These are phyloP conservation scores for Acaromyces ingoldii DNA, from an alignment of 1,284 basidiomycete genomes.

Conservation along the genomic window DNA sequence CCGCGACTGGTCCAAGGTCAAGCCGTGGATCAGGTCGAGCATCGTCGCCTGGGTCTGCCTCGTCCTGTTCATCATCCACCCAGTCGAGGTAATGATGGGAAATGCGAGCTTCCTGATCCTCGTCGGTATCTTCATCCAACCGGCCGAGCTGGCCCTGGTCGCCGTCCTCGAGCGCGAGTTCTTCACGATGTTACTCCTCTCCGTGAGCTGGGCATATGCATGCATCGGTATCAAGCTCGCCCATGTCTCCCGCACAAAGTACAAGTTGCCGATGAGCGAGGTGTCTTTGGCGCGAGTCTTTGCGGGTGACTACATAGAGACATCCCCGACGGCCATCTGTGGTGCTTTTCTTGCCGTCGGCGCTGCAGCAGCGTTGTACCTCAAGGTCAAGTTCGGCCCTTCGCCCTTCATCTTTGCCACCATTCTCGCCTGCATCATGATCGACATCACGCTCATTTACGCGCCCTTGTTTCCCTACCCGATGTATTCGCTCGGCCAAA, in stretches of 20 bases:
- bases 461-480: constrained; percentile 65
- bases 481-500: constrained; percentile 61
- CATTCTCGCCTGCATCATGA: constrained; percentile 58
- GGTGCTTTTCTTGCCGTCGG: constrained; percentile 66
- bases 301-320: constrained; percentile 24
- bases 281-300: constrained; percentile 32
- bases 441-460: constrained; percentile 62
- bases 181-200: constrained; percentile 59
- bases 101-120: constrained; percentile 66
- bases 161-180: constrained; percentile 66
- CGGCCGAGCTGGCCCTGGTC: constrained; percentile 65
- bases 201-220: constrained; percentile 64
- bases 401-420: constrained; percentile 63
- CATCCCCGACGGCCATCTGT: constrained; percentile 61
- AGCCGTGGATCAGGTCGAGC: constrained; percentile 64
- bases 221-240: constrained; percentile 66
- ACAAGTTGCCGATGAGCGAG: constrained; percentile 54
- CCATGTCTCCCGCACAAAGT: constrained; percentile 59
- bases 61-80: constrained; percentile 63
- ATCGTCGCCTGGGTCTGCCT: constrained; percentile 63
- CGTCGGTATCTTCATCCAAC: constrained; percentile 64
- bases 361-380: constrained; percentile 61
- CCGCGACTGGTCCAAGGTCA: constrained; percentile 49
- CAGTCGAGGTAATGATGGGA: constrained; percentile 58
- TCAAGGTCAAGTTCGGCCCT: constrained; percentile 63